A percentile compares a stretch with the other conserved stretches of the same genome.
Evolutionary conservation across 1,284 basidiomycete species (phyloP).

Genomic region (Austroboletus novae-zelandiae): DNA sequence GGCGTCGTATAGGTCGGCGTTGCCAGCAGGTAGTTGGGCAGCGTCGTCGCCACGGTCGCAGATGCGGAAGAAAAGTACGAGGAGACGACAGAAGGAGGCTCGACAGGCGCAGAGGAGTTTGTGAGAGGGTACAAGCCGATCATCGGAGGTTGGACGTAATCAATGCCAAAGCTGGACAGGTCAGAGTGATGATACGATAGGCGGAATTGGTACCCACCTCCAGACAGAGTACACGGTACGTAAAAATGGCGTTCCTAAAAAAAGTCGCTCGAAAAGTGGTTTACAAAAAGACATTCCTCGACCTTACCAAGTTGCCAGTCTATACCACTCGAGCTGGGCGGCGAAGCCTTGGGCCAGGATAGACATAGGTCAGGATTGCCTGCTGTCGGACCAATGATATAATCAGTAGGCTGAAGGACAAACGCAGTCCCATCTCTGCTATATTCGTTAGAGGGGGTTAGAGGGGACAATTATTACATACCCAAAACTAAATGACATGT

Average conservation of each 20-base stretch:
- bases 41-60: conserved; percentile 62
- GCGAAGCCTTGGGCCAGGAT: conserved; percentile 74
- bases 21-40: conserved; percentile 74
- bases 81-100: conserved; percentile 43
- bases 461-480: conserved; percentile 28
- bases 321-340: conserved; percentile 71
- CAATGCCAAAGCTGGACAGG: conserved; percentile 64
- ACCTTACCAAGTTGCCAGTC: conserved; percentile 79
- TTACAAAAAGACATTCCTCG: neutral
- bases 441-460: conserved; percentile 1
- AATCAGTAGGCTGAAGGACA: conserved; percentile 73
- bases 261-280: neutral
- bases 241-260: conserved; percentile 70
- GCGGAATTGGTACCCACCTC: conserved; percentile 46
- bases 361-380: conserved; percentile 71
- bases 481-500: conserved; percentile 77
- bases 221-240: conserved; percentile 81
- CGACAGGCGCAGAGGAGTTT: conserved; percentile 42
- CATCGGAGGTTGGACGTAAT: conserved; percentile 66
- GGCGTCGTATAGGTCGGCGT: conserved; percentile 67
- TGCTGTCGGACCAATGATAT: conserved; percentile 72
- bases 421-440: conserved; percentile 24
- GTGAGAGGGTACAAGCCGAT: conserved; percentile 67
- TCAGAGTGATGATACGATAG: conserved; percentile 5
- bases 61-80: conserved; percentile 62